phyloP scores from a whole-genome alignment of 352 stramenopile species.

The Thraustochytrium striatum region DNA sequence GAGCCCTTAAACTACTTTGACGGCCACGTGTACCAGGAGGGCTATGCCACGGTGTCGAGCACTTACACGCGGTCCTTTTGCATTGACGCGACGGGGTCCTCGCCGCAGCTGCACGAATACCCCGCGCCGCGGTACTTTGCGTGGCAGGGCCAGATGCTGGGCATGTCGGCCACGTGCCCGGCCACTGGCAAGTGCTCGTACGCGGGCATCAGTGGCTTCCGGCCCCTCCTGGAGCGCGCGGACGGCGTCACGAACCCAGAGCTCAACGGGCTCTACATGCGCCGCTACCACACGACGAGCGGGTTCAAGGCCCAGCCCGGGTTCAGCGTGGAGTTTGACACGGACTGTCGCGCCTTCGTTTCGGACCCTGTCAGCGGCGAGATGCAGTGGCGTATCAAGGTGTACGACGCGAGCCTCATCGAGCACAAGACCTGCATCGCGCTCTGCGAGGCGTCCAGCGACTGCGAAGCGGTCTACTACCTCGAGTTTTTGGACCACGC shows the following conservation, averaged over 20 bases:
- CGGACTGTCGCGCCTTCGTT: conserved; percentile 3
- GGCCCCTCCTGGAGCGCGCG: neutral
- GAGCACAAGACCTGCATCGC: conserved; percentile 20
- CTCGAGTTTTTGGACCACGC: neutral
- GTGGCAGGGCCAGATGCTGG: conserved; percentile 21
- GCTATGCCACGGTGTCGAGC: neutral
- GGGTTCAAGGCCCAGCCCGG: neutral
- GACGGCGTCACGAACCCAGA: conserved; percentile 14
- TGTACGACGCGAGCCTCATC: neutral
- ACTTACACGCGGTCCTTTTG: conserved; percentile 36
- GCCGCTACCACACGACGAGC: neutral
- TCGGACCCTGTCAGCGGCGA: neutral
- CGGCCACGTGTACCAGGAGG: conserved; percentile 39
- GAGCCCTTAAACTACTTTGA: conserved; percentile 39
- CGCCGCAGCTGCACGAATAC: conserved; percentile 35
- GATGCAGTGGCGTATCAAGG: neutral
- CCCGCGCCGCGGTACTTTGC: conserved; percentile 45
- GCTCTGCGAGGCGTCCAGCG: neutral
- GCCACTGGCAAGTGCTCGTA: conserved; percentile 30
- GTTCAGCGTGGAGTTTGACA: neutral
- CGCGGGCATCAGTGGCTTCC: neutral
- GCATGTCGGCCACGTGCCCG: conserved; percentile 1
- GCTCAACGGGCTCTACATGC: conserved; percentile 22
- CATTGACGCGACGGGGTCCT: conserved; percentile 7
- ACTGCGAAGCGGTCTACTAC: conserved; percentile 9